A percentile compares a stretch with the other conserved stretches of the same genome.
phyloP scores from a whole-genome alignment of 164 flowering plant genomes.

The Liquidambar formosana region DNA sequence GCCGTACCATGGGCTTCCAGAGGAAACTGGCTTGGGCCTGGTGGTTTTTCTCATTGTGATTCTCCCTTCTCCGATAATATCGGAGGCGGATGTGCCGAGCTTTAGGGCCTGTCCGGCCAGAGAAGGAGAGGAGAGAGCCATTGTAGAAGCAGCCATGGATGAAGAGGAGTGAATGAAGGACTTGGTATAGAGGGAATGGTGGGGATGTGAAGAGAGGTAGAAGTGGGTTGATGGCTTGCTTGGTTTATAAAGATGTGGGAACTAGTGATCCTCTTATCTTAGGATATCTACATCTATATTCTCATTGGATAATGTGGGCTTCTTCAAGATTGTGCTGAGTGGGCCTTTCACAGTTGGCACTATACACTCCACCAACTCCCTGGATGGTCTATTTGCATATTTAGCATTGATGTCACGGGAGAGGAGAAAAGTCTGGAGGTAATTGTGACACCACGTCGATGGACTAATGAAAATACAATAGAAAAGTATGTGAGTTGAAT shows the following conservation, averaged over 20 bases:
- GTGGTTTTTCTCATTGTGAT: conserved; percentile 4
- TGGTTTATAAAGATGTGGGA: not conserved
- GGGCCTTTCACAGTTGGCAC: too few species aligned
- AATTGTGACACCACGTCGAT: too few species aligned
- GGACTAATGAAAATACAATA: too few species aligned
- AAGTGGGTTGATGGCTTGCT: not conserved
- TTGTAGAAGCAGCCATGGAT: conserved; percentile 9
- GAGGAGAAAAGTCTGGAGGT: too few species aligned
- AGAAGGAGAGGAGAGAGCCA: conserved; percentile 11
- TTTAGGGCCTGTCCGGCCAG: conserved; percentile 4
- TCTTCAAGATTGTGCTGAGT: not conserved
- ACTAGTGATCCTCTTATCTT: not conserved
- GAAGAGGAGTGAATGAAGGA: not conserved
- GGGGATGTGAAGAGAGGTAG: not conserved
- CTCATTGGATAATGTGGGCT: conserved; percentile 2
- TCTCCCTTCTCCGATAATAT: conserved; percentile 1
- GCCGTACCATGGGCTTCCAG: too few species aligned
- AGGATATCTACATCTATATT: not conserved
- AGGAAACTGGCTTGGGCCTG: conserved; percentile 2
- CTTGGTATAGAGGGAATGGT: not conserved
- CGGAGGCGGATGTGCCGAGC: not conserved
- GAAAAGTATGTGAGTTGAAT: too few species aligned
- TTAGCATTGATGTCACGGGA: too few species aligned
- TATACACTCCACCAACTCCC: not conserved
- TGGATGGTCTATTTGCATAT: too few species aligned